Evolutionary conservation across 208 protist species (phyloP).

Genomic region (Acanthamoeba divionensis): DNA sequence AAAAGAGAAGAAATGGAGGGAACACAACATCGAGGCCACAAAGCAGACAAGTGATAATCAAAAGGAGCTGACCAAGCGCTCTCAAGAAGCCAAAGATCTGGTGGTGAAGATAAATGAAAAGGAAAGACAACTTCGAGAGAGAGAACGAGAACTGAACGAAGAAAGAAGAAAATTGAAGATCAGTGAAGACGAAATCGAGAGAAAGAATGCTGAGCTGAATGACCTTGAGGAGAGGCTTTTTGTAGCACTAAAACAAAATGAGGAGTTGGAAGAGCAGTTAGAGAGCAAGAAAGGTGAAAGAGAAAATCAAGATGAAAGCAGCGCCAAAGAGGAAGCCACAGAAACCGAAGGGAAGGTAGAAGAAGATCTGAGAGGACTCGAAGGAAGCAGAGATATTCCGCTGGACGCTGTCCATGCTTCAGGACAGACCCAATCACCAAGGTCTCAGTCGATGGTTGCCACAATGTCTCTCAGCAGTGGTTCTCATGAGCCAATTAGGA

Average conservation of each 20-base stretch:
- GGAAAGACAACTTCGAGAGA: neutral
- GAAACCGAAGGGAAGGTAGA: too few species aligned
- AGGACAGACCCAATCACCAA: too few species aligned
- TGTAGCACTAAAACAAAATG: too few species aligned
- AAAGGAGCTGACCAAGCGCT: neutral
- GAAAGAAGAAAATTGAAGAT: neutral
- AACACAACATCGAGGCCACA: neutral
- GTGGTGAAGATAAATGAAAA: neutral
- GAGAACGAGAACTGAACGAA: slow-evolving; percentile 13
- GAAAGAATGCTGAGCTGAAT: neutral
- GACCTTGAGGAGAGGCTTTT: slow-evolving; percentile 28
- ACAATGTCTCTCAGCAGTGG: too few species aligned
- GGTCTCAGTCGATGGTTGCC: too few species aligned
- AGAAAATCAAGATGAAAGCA: too few species aligned
- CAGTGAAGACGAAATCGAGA: neutral
- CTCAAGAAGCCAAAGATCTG: neutral
- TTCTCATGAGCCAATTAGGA: neutral
- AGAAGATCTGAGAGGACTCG: too few species aligned
- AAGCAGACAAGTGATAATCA: neutral
- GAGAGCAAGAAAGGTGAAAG: too few species aligned
- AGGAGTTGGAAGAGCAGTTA: too few species aligned
- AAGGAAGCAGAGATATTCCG: too few species aligned
- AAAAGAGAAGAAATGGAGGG: neutral
- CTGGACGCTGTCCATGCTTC: too few species aligned
- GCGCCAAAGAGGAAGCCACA: too few species aligned